These are phyloP conservation scores for Phoma herbarum DNA, from an alignment of 2,329 filamentous ascomycete genomes.

Conservation along the genomic window DNA sequence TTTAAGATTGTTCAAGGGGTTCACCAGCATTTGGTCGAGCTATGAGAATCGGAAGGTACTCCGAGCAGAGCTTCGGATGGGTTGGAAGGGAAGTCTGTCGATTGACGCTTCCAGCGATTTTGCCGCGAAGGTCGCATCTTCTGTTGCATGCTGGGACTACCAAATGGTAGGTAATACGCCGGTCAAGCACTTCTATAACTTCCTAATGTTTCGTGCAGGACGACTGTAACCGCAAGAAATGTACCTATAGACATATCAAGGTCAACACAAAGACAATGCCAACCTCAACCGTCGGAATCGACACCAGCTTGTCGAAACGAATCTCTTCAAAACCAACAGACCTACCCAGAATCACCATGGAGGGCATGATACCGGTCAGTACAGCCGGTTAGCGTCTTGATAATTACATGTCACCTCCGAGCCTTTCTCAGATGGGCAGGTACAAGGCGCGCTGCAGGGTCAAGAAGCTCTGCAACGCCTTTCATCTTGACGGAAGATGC, in stretches of 20 bases:
- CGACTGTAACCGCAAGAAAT: not conserved
- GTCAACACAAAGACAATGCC: not conserved
- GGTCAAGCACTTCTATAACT: no score
- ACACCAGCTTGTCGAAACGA: no score
- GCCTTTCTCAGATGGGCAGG: not conserved
- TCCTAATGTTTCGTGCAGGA: not conserved
- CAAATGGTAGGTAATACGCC: not conserved
- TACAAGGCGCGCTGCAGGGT: not conserved
- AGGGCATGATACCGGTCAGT: not conserved
- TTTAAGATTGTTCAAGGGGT: no score
- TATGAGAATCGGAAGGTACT: no score
- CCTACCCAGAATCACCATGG: not conserved
- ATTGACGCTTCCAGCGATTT: not conserved
- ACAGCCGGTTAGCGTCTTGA: not conserved
- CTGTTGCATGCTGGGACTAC: not conserved
- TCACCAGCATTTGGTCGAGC: no score
- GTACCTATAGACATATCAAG: not conserved
- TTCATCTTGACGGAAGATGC: not conserved
- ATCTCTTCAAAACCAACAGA: not conserved
- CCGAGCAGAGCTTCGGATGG: no score
- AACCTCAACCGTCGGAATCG: not conserved
- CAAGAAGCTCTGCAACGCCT: not conserved
- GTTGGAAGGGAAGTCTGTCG: no score
- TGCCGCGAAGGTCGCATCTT: not conserved
- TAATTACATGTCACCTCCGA: not conserved